Evolutionary conservation across 257 asterid species (phyloP), one percentile per base, ranked within the genome.

Genomic region (Solanum tarijense): DNA sequence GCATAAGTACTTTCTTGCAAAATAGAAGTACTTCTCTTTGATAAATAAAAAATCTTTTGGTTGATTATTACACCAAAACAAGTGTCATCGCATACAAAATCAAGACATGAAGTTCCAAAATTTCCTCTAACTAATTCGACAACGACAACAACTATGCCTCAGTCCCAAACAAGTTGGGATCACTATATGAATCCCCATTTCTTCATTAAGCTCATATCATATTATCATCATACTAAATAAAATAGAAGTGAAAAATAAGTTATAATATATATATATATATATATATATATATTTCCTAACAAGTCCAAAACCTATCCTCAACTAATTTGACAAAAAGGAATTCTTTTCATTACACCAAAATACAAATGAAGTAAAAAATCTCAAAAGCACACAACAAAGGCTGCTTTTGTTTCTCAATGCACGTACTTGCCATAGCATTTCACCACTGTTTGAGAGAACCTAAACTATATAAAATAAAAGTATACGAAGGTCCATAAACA

Each of bases 1-100:
- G 81, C 85, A 88, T 86, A 89, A 86, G 85, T 82, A 83, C 88
- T 13, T 62, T 74, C 41, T 16, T 32, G 46, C 35, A 89, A 90
- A 52, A 5, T 35, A 81, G 23, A 79, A 41, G 60, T 60, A 39
- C 84, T 16, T 79, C 10, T 79, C 16, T 79, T 79, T 41, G 38
- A 36, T 21, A 35, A 74, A 74, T 76, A 76, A n/a, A 23, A 38
- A 21, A 76, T 36, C 34, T 76, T 38, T 38, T 38, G 25, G 58
- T 76, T 38, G 34, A 38, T 36, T 6, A 76, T 76, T 38, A 39
- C 58, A 76, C 83, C 83, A 23, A 76, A n/a, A n/a, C 34, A 76
- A 12, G 32, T 76, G 58, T n/a, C 34, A 38, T 76, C 34, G 3
- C 83, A 38, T 76, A 23, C 83, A 23, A 36, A 76, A 38, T 38